phyloP scores from a whole-genome alignment of 805 yeast species.

The Schizosaccharomyces octosporus region DNA sequence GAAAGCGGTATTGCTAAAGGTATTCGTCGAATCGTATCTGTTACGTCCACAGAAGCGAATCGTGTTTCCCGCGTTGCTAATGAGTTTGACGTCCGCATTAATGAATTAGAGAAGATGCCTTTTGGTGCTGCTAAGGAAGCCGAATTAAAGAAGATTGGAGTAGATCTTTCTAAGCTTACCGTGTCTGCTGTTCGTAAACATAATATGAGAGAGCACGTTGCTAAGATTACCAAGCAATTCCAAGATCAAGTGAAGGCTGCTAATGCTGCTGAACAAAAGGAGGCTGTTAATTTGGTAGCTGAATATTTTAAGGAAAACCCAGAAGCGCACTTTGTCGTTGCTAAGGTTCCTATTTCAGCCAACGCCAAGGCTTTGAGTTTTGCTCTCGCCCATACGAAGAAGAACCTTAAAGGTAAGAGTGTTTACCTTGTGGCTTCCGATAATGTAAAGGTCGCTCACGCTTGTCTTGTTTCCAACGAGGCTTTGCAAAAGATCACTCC shows the following conservation, averaged over 20 bases:
- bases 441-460: slow-evolving; percentile 65
- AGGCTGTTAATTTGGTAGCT: slow-evolving; percentile 53
- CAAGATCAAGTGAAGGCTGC: slow-evolving; percentile 70
- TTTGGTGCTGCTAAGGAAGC: slow-evolving; percentile 62
- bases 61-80: slow-evolving; percentile 68
- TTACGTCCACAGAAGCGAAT: slow-evolving; percentile 73
- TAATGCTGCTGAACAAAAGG: slow-evolving; percentile 71
- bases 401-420: slow-evolving; percentile 47
- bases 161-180: slow-evolving; percentile 53
- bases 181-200: slow-evolving; percentile 66
- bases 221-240: slow-evolving; percentile 57
- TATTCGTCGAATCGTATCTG: slow-evolving; percentile 91
- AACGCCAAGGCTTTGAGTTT: slow-evolving; percentile 89
- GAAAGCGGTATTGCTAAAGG: slow-evolving; percentile 98
- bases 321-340: slow-evolving; percentile 34
- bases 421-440: slow-evolving; percentile 57
- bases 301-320: slow-evolving; percentile 26
- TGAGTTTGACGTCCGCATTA: slow-evolving; percentile 40
- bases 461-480: slow-evolving; percentile 60
- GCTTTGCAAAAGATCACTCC: slow-evolving; percentile 46
- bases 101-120: slow-evolving; percentile 33
- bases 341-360: slow-evolving; percentile 42
- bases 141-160: slow-evolving; percentile 60
- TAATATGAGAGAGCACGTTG: slow-evolving; percentile 46
- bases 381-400: slow-evolving; percentile 63